Evolutionary conservation across 75 land plant species (phyloP), one percentile per base, ranked within the genome.

Genomic region (Pinus albicaulis): DNA sequence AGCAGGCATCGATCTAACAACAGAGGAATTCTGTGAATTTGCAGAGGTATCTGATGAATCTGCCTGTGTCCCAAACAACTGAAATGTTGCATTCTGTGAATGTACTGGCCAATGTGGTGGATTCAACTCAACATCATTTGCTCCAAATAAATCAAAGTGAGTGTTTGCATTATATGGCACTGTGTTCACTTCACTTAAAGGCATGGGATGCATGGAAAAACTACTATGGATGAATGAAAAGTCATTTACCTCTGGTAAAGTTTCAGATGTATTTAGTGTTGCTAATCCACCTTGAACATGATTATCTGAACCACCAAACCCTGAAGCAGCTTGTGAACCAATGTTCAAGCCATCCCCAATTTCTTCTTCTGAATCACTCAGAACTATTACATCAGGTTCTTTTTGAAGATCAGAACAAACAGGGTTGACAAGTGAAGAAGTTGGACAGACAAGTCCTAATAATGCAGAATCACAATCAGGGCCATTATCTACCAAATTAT

Each of bases 281-380:
- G 17, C 48, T 34, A 20, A 66, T 66, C 71, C 48, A 38, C 44
- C 71, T 38, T 66, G 71, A 19, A 12, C 80, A 25, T 72, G 41
- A 31, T 66, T 66, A 66, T 66, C 71, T 38, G 71, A 66, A 66
- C 71, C 48, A 38, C 44, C 48, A 66, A 66, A 66, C 38, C 44
- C 48, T 20, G 48, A 66, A 66, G 71, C 71, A 34, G 52, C 8
- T 19, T 38, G n/a, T 20, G 71, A 66, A 20, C 23, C 48, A 20
- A 66, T 8, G 23, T 48, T 48, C 53, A 48, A 48, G 53, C 12
- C 53, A 48, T 48, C 80, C 17, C 20, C 71, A 38, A 25, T 74
- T 4, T 95, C 99, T 52, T 95, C 98, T 12, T 98, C 99, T 1
- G 96, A 91, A 81, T 98, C 99, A 80, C 98, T 95, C 19, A 95